Evolutionary conservation across 208 protist genomes (phyloP), one percentile per base, ranked within the genome.

Genomic region (Trypanosoma melophagium): DNA sequence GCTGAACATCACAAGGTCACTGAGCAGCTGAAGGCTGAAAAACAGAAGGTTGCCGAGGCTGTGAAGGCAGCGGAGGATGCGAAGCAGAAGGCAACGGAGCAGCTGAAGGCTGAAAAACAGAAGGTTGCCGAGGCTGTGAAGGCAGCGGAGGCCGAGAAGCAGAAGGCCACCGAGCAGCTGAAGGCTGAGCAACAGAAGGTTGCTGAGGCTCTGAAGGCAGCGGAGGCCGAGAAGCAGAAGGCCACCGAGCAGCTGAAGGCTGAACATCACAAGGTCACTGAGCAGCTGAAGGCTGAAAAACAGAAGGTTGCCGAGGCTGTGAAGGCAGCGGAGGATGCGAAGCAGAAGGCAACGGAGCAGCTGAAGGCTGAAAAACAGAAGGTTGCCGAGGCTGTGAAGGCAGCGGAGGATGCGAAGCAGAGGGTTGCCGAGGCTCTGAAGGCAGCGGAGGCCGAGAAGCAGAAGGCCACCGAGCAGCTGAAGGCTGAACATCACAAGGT

Each of bases 241-340:
- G 58, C 28, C 5, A 40, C 58, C 1, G 40, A 62, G 41, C 58
- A 21, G 28, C 40, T n/a, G n/a, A 41, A 28, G 7, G 58, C 19
- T 21, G 56, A 25, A 28, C 53, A 74, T 54, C 31, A 51, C 0
- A 56, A 40, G 47, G 38, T 64, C 38, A 3, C 60, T 25, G 59
- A 45, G 41, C 57, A 52, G 22, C 22, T 58, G 10, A n/a, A 64
- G 21, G 54, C n/a, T n/a, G n/a, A n/a, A n/a, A 49, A 21, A 14
- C 21, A 63, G 38, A 56, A 57, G 57, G n/a, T 38, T 17, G 10
- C 44, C 16, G 62, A 59, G 12, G 13, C 28, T 45, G 38, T 40
- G 13, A 67, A 67, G 62, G 47, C 62, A 14, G 50, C 41, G 16
- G 53, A 61, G 42, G 40, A 22, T 47, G 40, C 49, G 28, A 60